These are phyloP conservation scores for Colletotrichum sp. DNA, from an alignment of 2,329 filamentous ascomycete genomes.

Conservation along the genomic window DNA sequence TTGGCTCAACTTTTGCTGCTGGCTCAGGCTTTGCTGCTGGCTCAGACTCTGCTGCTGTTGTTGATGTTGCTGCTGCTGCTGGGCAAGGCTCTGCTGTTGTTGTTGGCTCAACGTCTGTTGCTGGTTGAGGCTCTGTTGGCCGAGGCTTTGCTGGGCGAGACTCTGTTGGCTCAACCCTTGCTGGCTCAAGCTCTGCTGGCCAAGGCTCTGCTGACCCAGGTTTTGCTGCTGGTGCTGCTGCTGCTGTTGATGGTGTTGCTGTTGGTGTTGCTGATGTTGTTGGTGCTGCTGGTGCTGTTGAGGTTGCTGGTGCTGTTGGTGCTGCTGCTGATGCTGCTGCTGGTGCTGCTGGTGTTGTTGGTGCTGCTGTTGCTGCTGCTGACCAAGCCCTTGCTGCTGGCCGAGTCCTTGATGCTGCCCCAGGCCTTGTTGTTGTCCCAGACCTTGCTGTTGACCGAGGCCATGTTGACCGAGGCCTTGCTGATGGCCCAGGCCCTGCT, in stretches of 20 bases:
- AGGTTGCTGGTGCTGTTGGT: conserved; percentile 26
- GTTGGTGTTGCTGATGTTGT: conserved; percentile 32
- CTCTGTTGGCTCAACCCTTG: conserved; percentile 31
- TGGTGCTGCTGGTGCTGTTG: conserved; percentile 33
- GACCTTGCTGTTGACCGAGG: neutral
- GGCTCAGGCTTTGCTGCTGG: conserved; percentile 34
- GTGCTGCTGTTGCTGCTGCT: conserved; percentile 29
- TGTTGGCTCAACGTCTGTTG: conserved; percentile 32
- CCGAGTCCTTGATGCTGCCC: conserved; percentile 8
- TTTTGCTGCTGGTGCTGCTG: conserved; percentile 24
- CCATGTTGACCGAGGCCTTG: conserved; percentile 10
- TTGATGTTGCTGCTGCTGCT: conserved; percentile 33
- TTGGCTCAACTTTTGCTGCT: conserved; percentile 33
- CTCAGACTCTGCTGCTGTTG: conserved; percentile 34
- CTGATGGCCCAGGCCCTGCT: conserved; percentile 15
- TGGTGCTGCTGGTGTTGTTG: conserved; percentile 31
- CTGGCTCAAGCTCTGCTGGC: conserved; percentile 34
- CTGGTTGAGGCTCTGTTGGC: conserved; percentile 34
- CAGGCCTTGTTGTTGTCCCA: conserved; percentile 14
- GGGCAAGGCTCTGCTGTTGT: conserved; percentile 29
- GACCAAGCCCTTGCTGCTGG: conserved; percentile 3
- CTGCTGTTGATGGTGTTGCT: conserved; percentile 29
- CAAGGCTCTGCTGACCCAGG: conserved; percentile 23
- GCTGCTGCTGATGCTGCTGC: conserved; percentile 26
- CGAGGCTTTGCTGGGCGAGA: conserved; percentile 28